These are phyloP conservation scores for Theobroma grandiflorum DNA, from an alignment of 441 rosid genomes.

Conservation along the genomic window DNA sequence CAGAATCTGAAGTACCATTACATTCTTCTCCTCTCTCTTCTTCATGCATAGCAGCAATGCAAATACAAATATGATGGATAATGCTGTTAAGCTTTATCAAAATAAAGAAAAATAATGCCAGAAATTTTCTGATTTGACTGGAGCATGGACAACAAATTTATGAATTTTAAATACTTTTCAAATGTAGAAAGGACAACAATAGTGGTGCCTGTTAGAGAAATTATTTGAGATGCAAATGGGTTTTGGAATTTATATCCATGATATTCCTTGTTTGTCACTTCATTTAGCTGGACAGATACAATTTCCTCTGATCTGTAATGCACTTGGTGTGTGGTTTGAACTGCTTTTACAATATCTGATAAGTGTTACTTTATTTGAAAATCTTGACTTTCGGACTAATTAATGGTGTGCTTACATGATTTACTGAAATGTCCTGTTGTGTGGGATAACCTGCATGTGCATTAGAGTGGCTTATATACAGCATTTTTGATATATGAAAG, in stretches of 20 bases:
- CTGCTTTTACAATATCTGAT: background rate
- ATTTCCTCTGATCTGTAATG: background rate
- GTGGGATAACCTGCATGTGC: background rate
- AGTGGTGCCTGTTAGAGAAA: background rate
- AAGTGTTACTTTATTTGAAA: background rate
- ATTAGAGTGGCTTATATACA: background rate
- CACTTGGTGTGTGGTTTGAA: background rate
- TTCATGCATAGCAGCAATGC: constrained; percentile 1
- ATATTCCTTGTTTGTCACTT: background rate
- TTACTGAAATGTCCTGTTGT: constrained; percentile 1
- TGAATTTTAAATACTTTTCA: background rate
- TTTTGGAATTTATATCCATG: background rate
- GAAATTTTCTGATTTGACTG: background rate
- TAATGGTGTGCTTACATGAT: background rate
- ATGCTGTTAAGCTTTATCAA: background rate
- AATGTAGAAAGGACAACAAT: background rate
- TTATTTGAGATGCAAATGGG: background rate
- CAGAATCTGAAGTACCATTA: background rate
- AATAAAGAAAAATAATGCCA: background rate
- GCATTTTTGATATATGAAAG: background rate
- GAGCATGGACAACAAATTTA: background rate
- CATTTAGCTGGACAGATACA: background rate
- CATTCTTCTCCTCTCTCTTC: background rate
- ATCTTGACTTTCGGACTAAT: background rate
- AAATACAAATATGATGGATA: background rate